Percentiles rank a stretch among this genome's conserved stretches.
These are phyloP conservation scores for Neonectria hederae DNA, from an alignment of 2,329 filamentous ascomycete genomes.

Conservation along the genomic window DNA sequence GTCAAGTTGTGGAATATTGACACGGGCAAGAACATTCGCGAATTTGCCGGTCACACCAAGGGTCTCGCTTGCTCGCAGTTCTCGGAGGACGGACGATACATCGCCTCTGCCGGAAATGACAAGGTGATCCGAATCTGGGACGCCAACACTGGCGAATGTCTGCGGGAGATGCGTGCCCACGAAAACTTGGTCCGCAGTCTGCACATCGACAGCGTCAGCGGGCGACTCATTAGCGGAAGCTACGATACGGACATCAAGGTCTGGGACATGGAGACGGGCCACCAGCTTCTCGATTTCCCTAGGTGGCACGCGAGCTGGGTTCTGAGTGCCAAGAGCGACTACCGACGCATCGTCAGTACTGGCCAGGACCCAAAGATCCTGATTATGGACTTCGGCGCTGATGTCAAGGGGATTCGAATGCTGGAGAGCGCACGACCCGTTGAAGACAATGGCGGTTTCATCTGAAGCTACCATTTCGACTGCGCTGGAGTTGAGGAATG, in stretches of 20 bases:
- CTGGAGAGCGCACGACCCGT: conserved; percentile 57
- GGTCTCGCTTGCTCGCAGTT: conserved; percentile 97
- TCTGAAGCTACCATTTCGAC: conserved; percentile 29
- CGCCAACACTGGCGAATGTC: conserved; percentile 85
- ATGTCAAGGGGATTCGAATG: conserved; percentile 65
- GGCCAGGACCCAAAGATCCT: conserved; percentile 93
- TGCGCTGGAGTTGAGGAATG: conserved; percentile 1
- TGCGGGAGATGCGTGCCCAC: conserved; percentile 84
- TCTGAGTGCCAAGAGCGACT: conserved; percentile 93
- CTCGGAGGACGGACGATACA: conserved; percentile 91
- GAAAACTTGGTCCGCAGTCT: conserved; percentile 86
- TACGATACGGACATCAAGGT: conserved; percentile 98
- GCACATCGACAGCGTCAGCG: conserved; percentile 88
- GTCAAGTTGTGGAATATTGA: conserved; percentile 97
- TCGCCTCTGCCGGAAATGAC: conserved; percentile 95
- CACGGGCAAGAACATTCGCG: conserved; percentile 86
- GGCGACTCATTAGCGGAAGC: conserved; percentile 87
- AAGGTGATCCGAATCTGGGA: conserved; percentile 97
- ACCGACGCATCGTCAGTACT: conserved; percentile 91
- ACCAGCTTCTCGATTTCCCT: conserved; percentile 84
- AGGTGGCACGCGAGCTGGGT: conserved; percentile 98
- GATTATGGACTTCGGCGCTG: conserved; percentile 88
- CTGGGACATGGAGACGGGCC: conserved; percentile 84
- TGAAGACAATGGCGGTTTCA: conserved; percentile 37
- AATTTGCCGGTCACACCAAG: conserved; percentile 90